Conservation (phyloP, 805 yeast genomes). For the Saccharomyces jurei region DNA sequence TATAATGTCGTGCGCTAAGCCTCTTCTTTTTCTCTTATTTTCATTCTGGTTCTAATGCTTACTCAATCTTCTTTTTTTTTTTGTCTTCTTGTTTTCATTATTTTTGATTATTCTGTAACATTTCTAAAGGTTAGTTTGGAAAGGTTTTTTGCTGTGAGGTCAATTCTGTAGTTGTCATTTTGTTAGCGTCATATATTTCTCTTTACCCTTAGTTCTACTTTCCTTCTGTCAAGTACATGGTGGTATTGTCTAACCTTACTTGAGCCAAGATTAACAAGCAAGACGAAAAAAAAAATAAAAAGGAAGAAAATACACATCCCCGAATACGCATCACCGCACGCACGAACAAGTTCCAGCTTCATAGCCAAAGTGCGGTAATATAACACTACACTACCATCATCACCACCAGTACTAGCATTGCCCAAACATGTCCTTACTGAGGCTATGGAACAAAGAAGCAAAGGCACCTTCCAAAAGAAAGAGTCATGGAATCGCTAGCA, state of each 20-base stretch:
- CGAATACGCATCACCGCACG: neutral
- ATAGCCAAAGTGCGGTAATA: neutral
- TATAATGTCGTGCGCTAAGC: neutral
- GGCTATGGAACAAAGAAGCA: neutral
- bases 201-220: neutral
- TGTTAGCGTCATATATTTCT: neutral
- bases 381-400: neutral
- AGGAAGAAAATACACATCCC: neutral
- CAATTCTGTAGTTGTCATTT: neutral
- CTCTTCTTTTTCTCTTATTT: neutral
- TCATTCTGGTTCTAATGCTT: neutral
- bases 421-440: neutral
- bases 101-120: neutral
- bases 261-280: neutral
- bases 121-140: neutral
- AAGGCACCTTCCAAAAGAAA: conserved; percentile 12
- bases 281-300: neutral
- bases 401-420: neutral
- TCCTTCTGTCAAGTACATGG: neutral
- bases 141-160: neutral
- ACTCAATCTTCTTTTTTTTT: neutral
- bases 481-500: conserved; percentile 17
- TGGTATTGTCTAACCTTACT: neutral
- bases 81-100: neutral
- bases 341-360: neutral